Evolutionary conservation across 2,329 filamentous ascomycete species (phyloP).

Genomic region (Decorospora gaudefroyi): DNA sequence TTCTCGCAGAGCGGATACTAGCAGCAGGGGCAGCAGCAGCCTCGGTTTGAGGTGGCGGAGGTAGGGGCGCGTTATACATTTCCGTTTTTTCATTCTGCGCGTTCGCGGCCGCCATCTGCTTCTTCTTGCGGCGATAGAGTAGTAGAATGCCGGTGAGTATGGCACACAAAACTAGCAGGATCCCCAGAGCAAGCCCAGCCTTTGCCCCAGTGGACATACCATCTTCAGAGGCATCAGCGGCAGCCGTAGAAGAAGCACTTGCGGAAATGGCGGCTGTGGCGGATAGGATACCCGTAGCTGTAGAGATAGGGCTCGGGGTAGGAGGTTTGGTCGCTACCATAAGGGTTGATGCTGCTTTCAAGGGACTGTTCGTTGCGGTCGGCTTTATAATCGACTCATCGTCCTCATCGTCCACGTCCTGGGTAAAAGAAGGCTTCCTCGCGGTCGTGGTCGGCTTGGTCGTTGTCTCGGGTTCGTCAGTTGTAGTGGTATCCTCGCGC

Average conservation of each 20-base stretch:
- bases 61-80: constrained; percentile 35
- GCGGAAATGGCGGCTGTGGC: constrained; percentile 32
- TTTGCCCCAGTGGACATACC: constrained; percentile 60
- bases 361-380: constrained; percentile 20
- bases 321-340: constrained; percentile 40
- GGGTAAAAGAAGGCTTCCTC: constrained; percentile 26
- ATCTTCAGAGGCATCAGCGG: constrained; percentile 22
- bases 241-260: constrained; percentile 25
- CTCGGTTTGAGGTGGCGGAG: constrained; percentile 33
- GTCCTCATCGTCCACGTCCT: constrained; percentile 16
- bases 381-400: constrained; percentile 8
- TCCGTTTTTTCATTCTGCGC: constrained; percentile 50
- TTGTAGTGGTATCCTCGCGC: constrained; percentile 18
- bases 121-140: constrained; percentile 73
- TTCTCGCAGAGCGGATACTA: constrained; percentile 51
- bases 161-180: constrained; percentile 69
- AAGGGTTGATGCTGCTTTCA: constrained; percentile 28
- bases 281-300: constrained; percentile 24
- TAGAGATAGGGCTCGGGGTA: constrained; percentile 20
- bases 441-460: constrained; percentile 24
- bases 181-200: constrained; percentile 83
- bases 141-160: constrained; percentile 72
- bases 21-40: constrained; percentile 29
- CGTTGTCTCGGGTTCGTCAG: constrained; percentile 18
- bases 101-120: constrained; percentile 53